Base-by-base conservation (phyloP, 208 protist genomes). In the Acanthamoeba triangularis region DNA sequence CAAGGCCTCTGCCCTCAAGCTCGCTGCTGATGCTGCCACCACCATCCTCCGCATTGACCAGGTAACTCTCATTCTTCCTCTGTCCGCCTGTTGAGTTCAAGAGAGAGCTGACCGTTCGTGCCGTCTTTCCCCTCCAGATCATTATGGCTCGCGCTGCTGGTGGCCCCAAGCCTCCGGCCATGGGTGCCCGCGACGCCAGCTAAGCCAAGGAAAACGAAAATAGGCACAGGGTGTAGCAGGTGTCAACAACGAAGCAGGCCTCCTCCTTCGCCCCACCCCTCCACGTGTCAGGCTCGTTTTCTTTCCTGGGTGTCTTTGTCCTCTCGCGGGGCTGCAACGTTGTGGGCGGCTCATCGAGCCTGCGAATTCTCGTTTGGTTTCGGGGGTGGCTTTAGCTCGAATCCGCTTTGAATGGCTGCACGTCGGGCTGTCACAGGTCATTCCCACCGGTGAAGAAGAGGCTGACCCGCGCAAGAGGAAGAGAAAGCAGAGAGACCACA, bases 111-210 rank as follows among this genome's bases (percentile, higher is more conserved):
- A 37, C 28, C 41, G 4, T 33, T 33, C 47, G 52, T n/a, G 13
- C 47, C 23, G 25, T 20, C 18, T 16, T n/a, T 3, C 98, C 99
- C 41, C 98, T 98, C 95, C 98, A 99, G 97, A 99, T 99, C 95
- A 99, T 99, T 96, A 99, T 99, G 97, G 96, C 98, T n/a, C 99
- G 99, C 97, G 98, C 99, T 94, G 99, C 99, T 18, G 99, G 99
- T 84, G 99, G 99, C 41, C 99, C 99, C 25, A 99, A 99, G 97
- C 97, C 97, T 11, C 96, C 88, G 10, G 88, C 96, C 41, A 85
- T 91, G 69, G 87, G 95, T 33, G 80, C 63, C 93, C 13, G 44
- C 6, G 95, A 96, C 61, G 2, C 85, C 6, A 67, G 59, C 59
- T 90, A 95, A 76, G 33, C 65, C 11, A 74, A 37, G 35, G n/a